A percentile compares a stretch with the other conserved stretches of the same genome.
phyloP scores from a whole-genome alignment of 2,329 filamentous ascomycete genomes.

The Aspergillus fructus region DNA sequence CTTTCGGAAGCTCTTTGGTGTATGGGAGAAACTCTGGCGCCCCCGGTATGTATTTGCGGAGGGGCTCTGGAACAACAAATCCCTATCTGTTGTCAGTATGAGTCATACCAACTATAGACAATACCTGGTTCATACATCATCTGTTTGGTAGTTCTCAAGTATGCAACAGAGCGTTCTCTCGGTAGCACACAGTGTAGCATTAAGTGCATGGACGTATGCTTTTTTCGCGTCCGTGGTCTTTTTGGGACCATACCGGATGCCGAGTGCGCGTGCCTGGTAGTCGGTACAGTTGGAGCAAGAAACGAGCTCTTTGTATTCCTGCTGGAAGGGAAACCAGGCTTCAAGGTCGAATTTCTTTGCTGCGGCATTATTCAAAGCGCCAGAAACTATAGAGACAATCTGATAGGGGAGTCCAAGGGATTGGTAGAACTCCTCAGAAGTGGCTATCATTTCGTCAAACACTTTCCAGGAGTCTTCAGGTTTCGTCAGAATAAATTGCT shows the following conservation, averaged over 20 bases:
- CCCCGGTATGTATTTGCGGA: slow-evolving; percentile 87
- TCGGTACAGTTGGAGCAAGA: slow-evolving; percentile 98
- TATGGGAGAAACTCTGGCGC: slow-evolving; percentile 87
- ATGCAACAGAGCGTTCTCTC: slow-evolving; percentile 91
- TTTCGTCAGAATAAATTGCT: slow-evolving; percentile 78
- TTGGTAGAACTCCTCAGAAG: slow-evolving; percentile 93
- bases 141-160: slow-evolving; percentile 94
- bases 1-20: slow-evolving; percentile 79
- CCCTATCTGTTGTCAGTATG: slow-evolving; percentile 51
- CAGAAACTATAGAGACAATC: slow-evolving; percentile 92
- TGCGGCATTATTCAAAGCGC: slow-evolving; percentile 84
- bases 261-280: slow-evolving; percentile 90
- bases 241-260: slow-evolving; percentile 89
- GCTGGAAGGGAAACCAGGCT: slow-evolving; percentile 94
- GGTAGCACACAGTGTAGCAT: slow-evolving; percentile 86
- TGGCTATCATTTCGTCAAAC: slow-evolving; percentile 89
- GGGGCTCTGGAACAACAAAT: slow-evolving; percentile 74
- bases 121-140: slow-evolving; percentile 59
- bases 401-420: slow-evolving; percentile 85
- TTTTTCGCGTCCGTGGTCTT: slow-evolving; percentile 81
- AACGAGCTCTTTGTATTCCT: slow-evolving; percentile 97
- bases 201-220: slow-evolving; percentile 91
- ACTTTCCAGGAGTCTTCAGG: slow-evolving; percentile 90
- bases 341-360: slow-evolving; percentile 95
- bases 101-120: slow-evolving; percentile 12